Conservation (phyloP, 2,329 filamentous ascomycete species). For the Triangularia setosa region DNA sequence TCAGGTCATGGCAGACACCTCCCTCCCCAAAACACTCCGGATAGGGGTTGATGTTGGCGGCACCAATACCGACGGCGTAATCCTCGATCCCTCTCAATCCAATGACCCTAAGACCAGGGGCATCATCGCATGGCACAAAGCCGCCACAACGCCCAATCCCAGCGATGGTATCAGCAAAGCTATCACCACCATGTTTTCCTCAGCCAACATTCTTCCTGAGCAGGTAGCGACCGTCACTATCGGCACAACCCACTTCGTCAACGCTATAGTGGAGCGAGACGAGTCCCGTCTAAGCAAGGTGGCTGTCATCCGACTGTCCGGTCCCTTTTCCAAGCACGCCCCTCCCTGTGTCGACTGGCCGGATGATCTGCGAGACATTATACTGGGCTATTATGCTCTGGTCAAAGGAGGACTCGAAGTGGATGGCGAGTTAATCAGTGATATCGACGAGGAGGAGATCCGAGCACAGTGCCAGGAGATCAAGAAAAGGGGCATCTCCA, state of each 20-base stretch:
- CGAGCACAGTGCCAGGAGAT: conserved; percentile 38
- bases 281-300: conserved; percentile 44
- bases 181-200: conserved; percentile 41
- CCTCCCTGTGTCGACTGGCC: conserved; percentile 54
- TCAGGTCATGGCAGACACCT: not conserved
- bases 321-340: conserved; percentile 49
- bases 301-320: conserved; percentile 52
- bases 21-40: conserved; percentile 27
- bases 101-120: conserved; percentile 32
- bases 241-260: conserved; percentile 57
- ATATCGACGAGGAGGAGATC: conserved; percentile 42
- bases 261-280: conserved; percentile 54
- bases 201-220: conserved; percentile 31
- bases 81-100: conserved; percentile 41
- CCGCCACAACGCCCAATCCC: conserved; percentile 45
- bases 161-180: conserved; percentile 44
- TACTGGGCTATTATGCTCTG: conserved; percentile 43
- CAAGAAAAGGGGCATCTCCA: conserved; percentile 40
- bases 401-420: conserved; percentile 50
- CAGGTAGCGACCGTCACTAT: conserved; percentile 48
- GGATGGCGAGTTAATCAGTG: conserved; percentile 44
- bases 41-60: conserved; percentile 47
- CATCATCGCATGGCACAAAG: conserved; percentile 48
- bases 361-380: conserved; percentile 42
- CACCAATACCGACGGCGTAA: conserved; percentile 52